phyloP scores from a whole-genome alignment of 2,329 filamentous ascomycete species.

The Periconia sp. region DNA sequence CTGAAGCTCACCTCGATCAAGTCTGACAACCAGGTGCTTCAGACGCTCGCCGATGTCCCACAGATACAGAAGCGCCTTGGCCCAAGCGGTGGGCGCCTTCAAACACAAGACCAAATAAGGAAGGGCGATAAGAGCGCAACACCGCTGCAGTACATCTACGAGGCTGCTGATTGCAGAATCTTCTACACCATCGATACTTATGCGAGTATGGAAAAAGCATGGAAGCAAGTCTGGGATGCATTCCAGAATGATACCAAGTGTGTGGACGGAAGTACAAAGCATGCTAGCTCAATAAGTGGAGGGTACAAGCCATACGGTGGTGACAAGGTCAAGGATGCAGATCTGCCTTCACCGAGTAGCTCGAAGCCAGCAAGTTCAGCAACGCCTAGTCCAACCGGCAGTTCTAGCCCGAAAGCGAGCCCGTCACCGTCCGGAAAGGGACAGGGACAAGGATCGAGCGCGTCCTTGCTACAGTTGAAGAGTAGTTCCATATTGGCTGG shows the following conservation, averaged over 20 bases:
- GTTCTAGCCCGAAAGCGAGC: no score
- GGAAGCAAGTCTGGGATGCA: slow-evolving; percentile 50
- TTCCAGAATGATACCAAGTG: slow-evolving; percentile 26
- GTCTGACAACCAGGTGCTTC: slow-evolving; percentile 13
- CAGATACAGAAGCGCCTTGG: slow-evolving; percentile 25
- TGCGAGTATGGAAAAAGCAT: slow-evolving; percentile 55
- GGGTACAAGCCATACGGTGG: slow-evolving; percentile 33
- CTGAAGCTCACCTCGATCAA: slow-evolving; percentile 14
- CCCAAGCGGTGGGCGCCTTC: slow-evolving; percentile 17
- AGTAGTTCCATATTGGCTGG: no score
- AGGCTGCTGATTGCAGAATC: slow-evolving; percentile 66
- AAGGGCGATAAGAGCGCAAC: slow-evolving; percentile 41
- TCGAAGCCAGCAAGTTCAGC: no score
- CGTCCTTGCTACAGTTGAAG: no score
- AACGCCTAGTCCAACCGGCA: no score
- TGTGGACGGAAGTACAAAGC: slow-evolving; percentile 28
- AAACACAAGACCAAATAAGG: slow-evolving; percentile 31
- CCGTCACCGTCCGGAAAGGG: no score
- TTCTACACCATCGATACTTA: slow-evolving; percentile 65
- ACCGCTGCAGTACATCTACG: slow-evolving; percentile 64
- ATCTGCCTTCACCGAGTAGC: no score
- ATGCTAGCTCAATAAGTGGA: slow-evolving; percentile 30
- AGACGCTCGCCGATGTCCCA: slow-evolving; percentile 17
- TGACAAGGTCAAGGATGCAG: slow-evolving; percentile 20
- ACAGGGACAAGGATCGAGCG: no score